Percentiles rank a stretch among this genome's conserved stretches.
phyloP scores from a whole-genome alignment of 352 stramenopile genomes.

The Aphanomyces euteiches region DNA sequence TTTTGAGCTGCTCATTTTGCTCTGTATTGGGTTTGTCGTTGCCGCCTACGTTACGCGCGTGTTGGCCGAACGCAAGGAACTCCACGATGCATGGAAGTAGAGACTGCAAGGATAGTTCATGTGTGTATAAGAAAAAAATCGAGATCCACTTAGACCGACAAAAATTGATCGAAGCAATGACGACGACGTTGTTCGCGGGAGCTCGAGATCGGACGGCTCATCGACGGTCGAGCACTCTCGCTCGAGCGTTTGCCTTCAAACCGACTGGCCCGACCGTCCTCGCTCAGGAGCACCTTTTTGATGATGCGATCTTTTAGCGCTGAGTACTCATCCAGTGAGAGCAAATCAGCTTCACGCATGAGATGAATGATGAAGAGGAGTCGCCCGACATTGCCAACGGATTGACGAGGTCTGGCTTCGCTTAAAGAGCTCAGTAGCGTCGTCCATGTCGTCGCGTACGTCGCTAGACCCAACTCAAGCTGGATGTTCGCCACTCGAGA shows the following conservation, averaged over 20 bases:
- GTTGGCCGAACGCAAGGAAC: constrained; percentile 65
- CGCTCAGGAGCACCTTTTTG: neutral
- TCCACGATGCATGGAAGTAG: constrained; percentile 83
- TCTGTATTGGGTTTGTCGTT: constrained; percentile 85
- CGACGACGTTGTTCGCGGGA: neutral
- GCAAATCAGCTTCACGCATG: neutral
- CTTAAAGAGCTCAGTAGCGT: neutral
- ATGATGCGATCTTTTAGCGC: constrained; percentile 9
- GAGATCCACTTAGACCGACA: neutral
- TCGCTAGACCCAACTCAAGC: neutral
- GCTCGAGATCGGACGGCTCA: neutral
- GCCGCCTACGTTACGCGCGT: constrained; percentile 63
- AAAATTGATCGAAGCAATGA: neutral
- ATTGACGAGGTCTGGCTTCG: neutral
- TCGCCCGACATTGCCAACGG: neutral
- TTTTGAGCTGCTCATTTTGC: constrained; percentile 87
- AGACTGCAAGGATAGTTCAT: constrained; percentile 13
- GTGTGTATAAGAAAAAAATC: neutral
- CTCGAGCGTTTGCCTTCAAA: too few species aligned
- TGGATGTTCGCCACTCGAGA: neutral
- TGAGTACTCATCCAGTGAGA: neutral
- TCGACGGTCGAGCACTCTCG: neutral
- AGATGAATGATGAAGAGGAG: neutral
- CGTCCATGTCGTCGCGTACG: neutral
- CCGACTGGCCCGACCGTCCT: neutral